Percentiles rank a stretch among this genome's conserved stretches.
Evolutionary conservation across 129 eudicot species (phyloP).

Genomic region (Tanacetum coccineum): DNA sequence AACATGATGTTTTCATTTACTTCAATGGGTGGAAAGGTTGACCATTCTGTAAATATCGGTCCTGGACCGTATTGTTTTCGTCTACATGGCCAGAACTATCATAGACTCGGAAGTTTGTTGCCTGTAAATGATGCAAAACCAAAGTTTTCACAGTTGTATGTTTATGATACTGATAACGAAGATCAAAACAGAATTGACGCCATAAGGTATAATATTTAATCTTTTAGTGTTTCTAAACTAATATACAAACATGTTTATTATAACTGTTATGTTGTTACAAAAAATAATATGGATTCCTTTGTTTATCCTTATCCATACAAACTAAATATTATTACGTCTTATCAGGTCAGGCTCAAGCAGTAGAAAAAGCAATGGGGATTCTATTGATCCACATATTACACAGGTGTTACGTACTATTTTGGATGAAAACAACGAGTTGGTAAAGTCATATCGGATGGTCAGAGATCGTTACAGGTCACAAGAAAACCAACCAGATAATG

Average conservation of each 20-base stretch:
- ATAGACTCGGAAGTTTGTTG: background rate
- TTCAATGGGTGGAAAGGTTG: background rate
- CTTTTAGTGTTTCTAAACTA: no score
- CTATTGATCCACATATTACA: background rate
- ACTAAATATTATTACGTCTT: no score
- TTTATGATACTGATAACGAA: background rate
- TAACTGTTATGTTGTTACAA: no score
- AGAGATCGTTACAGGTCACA: background rate
- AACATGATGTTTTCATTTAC: background rate
- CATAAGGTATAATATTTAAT: background rate
- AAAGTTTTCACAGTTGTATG: no score
- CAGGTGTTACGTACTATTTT: background rate
- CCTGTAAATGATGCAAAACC: background rate
- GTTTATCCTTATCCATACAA: no score
- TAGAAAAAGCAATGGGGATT: no score
- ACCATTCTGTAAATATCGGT: background rate
- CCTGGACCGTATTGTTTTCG: background rate
- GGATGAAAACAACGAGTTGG: background rate
- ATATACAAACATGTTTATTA: no score
- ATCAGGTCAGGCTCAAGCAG: no score
- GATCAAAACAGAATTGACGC: background rate
- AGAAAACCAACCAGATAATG: background rate
- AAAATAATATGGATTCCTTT: no score
- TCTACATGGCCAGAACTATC: background rate
- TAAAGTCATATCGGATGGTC: background rate